Conservation (phyloP, 495 filamentous ascomycete species). For the Amniculicola lignicola region DNA sequence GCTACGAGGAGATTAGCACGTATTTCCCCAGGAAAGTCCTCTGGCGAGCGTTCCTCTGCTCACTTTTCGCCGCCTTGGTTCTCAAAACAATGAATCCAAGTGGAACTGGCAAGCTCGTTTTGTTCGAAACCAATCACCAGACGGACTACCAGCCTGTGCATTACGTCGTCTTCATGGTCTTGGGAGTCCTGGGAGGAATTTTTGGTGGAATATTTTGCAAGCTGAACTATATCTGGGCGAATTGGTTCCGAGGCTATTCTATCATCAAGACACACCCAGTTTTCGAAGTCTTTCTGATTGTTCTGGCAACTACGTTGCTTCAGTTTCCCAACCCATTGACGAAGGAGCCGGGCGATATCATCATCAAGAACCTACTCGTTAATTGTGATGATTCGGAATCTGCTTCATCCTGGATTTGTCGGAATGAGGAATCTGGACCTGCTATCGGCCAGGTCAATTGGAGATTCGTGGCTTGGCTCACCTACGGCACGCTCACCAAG, state of each 20-base stretch:
- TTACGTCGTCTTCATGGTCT: constrained; percentile 54
- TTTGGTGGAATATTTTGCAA: constrained; percentile 58
- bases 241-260: constrained; percentile 50
- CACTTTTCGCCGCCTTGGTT: constrained; percentile 51
- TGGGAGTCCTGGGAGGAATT: constrained; percentile 54
- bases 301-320: constrained; percentile 51
- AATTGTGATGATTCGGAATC: constrained; percentile 45
- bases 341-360: constrained; percentile 51
- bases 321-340: constrained; percentile 56
- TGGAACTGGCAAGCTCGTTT: constrained; percentile 55
- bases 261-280: constrained; percentile 54
- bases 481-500: constrained; percentile 53
- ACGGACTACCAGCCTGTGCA: constrained; percentile 52
- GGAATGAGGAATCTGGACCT: constrained; percentile 42
- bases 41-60: constrained; percentile 58
- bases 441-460: constrained; percentile 14
- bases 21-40: constrained; percentile 57
- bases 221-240: constrained; percentile 55
- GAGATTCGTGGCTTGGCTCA: constrained; percentile 49
- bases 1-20: constrained; percentile 54
- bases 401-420: constrained; percentile 48
- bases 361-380: constrained; percentile 54
- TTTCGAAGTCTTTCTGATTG: constrained; percentile 53
- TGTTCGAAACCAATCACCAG: constrained; percentile 60
- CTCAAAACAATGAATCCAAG: constrained; percentile 58